Evolutionary conservation across 441 rosid genomes (phyloP), one percentile per base, ranked within the genome.

Genomic region (Populus hybrid): DNA sequence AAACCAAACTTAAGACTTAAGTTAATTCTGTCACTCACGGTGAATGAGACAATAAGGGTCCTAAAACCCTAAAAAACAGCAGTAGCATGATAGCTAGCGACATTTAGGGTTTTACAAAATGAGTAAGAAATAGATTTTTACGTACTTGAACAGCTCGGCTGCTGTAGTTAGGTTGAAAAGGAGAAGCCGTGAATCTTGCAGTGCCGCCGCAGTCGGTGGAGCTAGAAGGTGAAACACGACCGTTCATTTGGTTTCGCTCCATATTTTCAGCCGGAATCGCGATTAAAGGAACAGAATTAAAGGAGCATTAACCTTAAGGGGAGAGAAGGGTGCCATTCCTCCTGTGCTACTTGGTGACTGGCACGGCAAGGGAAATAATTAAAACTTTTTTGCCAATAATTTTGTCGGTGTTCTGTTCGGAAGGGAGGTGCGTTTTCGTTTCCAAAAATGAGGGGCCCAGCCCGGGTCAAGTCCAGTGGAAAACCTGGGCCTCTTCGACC

Each of bases 101-200:
- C 57, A 50, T 50, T 50, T 14, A 14, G 57, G 57, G 57, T 46
- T 46, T 46, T 14, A 50, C 7, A 50, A 46, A 50, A 50, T 50
- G 57, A 50, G 1, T 50, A 16, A 32, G 42, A 32, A 8, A 16
- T 11, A 18, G 36, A 32, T 14, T 11, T 34, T 4, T 23, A 61
- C 70, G 82, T 77, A 91, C 95, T 87, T 81, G 89, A 77, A 89
- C 92, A 20, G 88, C 87, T 46, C 77, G 82, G 85, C 87, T 83
- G 66, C 71, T 77, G 86, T 80, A 82, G 83, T 82, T 85, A n/a
- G 89, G 90, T 12, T 76, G 90, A 23, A 76, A 81, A 38, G 73
- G 30, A 16, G 54, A 76, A 38, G 77, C 23, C 28, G 72, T 40
- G 63, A 80, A 82, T 79, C 89, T 79, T 61, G 69, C 65, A 23